Conservation (phyloP, 345 rosid species). For the Ceriops tagal region DNA sequence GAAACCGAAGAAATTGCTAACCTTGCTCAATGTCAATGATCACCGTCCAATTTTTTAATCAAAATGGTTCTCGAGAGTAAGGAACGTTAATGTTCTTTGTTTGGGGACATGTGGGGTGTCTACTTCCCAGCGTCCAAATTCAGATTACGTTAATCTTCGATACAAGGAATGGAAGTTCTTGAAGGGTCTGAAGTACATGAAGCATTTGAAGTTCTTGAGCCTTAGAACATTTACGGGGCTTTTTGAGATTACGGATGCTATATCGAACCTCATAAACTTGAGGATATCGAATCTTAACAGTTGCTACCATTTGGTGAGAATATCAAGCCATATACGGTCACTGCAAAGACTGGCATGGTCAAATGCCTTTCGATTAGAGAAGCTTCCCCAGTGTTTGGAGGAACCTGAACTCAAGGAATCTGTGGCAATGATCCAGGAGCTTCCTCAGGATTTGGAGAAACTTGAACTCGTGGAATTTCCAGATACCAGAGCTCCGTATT, state of each 20-base stretch:
- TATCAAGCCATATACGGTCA: slow-evolving; percentile 39
- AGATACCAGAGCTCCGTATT: background rate
- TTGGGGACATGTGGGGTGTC: slow-evolving; percentile 22
- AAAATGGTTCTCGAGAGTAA: slow-evolving; percentile 37
- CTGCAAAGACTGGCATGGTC: slow-evolving; percentile 16
- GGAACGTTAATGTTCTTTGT: slow-evolving; percentile 30
- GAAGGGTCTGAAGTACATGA: slow-evolving; percentile 28
- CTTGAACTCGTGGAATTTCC: slow-evolving; percentile 43
- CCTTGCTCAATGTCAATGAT: slow-evolving; percentile 50
- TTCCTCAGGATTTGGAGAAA: slow-evolving; percentile 22
- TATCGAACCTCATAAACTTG: slow-evolving; percentile 32
- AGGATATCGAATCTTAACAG: slow-evolving; percentile 53
- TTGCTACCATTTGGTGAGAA: slow-evolving; percentile 47
- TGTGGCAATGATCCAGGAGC: background rate
- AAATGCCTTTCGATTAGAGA: background rate
- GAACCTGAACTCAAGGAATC: slow-evolving; percentile 42
- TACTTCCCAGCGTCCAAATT: no score
- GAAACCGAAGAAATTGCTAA: slow-evolving; percentile 12
- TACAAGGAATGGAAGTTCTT: slow-evolving; percentile 3
- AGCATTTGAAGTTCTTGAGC: slow-evolving; percentile 37
- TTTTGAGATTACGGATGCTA: slow-evolving; percentile 19
- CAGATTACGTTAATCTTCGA: no score
- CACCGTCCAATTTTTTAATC: slow-evolving; percentile 35
- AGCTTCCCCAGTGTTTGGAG: slow-evolving; percentile 7
- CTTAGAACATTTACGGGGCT: slow-evolving; percentile 42